These are phyloP conservation scores for Fusarium sterilihyphosum DNA, from an alignment of 2,329 filamentous ascomycete genomes.

Conservation along the genomic window DNA sequence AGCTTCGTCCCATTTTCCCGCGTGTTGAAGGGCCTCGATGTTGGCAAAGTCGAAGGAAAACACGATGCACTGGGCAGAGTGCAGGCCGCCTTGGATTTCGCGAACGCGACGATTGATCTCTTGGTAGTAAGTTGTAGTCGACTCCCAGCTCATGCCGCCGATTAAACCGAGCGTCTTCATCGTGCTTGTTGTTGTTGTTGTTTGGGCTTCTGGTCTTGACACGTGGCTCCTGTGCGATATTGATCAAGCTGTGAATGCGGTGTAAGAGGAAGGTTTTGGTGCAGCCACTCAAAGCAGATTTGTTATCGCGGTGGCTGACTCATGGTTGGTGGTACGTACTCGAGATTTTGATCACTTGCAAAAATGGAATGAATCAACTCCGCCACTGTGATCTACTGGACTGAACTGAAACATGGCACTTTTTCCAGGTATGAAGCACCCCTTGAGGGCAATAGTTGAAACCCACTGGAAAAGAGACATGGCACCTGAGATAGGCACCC, in stretches of 20 bases:
- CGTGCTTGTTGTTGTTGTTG: background rate
- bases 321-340: background rate
- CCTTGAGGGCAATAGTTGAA: too few relatives aligned
- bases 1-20: constrained; percentile 28
- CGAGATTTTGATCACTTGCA: background rate
- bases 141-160: constrained; percentile 44
- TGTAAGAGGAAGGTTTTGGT: background rate
- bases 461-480: background rate
- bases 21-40: constrained; percentile 31
- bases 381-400: background rate
- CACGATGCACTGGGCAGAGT: constrained; percentile 37
- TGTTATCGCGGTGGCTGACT: background rate
- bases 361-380: background rate
- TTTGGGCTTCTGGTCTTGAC: background rate
- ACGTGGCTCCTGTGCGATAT: background rate
- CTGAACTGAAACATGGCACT: background rate
- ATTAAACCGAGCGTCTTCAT: constrained; percentile 43
- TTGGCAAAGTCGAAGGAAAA: constrained; percentile 42
- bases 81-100: constrained; percentile 31
- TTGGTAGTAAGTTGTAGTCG: constrained; percentile 41
- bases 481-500: background rate
- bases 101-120: constrained; percentile 41
- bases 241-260: background rate
- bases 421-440: too few relatives aligned
- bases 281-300: background rate